These are phyloP conservation scores for Stagonosporopsis chrysanthemi DNA, from an alignment of 2,329 filamentous ascomycete genomes.

Conservation along the genomic window DNA sequence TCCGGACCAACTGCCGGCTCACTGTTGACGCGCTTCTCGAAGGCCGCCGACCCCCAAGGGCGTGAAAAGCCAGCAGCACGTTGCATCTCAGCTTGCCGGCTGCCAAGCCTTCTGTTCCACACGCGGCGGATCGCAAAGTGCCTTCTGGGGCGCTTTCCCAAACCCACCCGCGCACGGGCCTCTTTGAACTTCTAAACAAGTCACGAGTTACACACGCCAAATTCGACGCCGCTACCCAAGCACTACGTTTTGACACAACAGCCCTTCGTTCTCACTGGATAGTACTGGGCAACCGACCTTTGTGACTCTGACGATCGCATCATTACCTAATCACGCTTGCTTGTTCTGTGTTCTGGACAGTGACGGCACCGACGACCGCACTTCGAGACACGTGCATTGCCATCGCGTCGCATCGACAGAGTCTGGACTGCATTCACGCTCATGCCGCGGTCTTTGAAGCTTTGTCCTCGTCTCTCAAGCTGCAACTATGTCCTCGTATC, in stretches of 20 bases:
- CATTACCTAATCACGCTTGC: background rate
- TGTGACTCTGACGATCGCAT: background rate
- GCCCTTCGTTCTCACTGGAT: background rate
- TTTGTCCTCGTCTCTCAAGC: background rate
- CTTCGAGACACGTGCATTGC: background rate
- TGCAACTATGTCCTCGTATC: slow-evolving; percentile 44
- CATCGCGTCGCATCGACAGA: background rate
- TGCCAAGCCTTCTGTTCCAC: slow-evolving; percentile 38
- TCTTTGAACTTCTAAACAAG: slow-evolving; percentile 19
- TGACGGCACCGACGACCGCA: background rate
- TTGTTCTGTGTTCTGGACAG: background rate
- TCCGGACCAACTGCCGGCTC: background rate
- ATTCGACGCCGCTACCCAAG: background rate
- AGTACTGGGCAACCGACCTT: background rate
- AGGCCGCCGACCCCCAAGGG: slow-evolving; percentile 14
- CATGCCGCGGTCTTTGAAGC: slow-evolving; percentile 11
- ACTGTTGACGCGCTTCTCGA: slow-evolving; percentile 22
- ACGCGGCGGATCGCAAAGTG: slow-evolving; percentile 14
- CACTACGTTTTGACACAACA: slow-evolving; percentile 2
- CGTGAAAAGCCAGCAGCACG: slow-evolving; percentile 28
- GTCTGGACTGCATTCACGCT: background rate
- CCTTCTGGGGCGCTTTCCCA: slow-evolving; percentile 25
- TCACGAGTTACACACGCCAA: slow-evolving; percentile 1
- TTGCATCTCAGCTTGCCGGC: slow-evolving; percentile 39
- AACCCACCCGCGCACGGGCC: slow-evolving; percentile 25